Evolutionary conservation across 345 rosid species (phyloP), one percentile per base, ranked within the genome.

Genomic region (Eutrema yunnanense): DNA sequence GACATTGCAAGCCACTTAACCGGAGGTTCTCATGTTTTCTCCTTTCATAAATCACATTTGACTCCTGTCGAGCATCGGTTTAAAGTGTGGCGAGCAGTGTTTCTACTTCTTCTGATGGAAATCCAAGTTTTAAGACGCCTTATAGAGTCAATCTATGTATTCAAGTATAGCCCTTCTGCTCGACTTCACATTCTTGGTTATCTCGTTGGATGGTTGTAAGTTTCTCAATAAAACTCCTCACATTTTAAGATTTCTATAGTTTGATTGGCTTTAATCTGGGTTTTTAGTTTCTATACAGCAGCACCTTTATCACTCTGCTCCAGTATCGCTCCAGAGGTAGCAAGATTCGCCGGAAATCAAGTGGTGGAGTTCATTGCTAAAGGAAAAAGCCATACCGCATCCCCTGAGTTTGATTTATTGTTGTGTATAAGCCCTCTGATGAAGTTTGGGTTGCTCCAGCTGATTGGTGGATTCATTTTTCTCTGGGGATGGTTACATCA

Each of bases 401-500:
- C 58, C 0, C 47, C 32, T 40, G 79, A 80, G 32, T 48, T 87
- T 13, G 56, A 82, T 54, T 79, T 82, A 52, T 76, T 76, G 78
- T 80, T 22, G 46, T 67, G 53, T 74, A 59, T 82, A 50, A 80
- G 27, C 40, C 83, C 86, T 74, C 53, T 87, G 34, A 4, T 68
- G 68, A 82, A 81, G 73, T 86, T 90, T 65, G 85, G 92, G 30
- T 83, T 69, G 83, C 41, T 8, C 16, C 85, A 79, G 32, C 86
- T 84, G 90, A 67, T 80, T 67, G 94, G 96, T 55, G 85, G 78
- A 7, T 75, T 73, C 51, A 53, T 90, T 55, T 84, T 90, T 76
- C 48, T 83, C 2, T 85, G 90, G 89, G 98, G 98, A 40, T 88
- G 88, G 90, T 60, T 84, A 61, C 94, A 84, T 81, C 98, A 90